Evolutionary conservation across 2,329 filamentous ascomycete genomes (phyloP).

Genomic region (Diplodia intermedia): DNA sequence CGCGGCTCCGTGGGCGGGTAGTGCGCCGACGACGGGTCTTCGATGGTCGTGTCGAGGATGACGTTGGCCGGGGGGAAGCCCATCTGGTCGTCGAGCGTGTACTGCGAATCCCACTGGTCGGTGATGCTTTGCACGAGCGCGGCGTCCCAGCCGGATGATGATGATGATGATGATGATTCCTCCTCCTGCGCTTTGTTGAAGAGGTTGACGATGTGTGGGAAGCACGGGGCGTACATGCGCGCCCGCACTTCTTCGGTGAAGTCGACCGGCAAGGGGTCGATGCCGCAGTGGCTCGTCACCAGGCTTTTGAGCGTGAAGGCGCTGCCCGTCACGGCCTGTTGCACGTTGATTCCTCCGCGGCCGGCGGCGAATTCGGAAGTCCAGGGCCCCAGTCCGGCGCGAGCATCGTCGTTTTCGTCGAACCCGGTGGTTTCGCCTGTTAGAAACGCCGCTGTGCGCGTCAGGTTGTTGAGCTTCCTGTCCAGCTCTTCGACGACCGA

Average conservation of each 20-base stretch:
- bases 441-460: conserved; percentile 45
- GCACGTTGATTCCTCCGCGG: conserved; percentile 39
- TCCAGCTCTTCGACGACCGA: conserved; percentile 35
- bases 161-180: background rate
- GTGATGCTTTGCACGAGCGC: conserved; percentile 49
- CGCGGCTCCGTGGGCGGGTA: conserved; percentile 42
- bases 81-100: conserved; percentile 46
- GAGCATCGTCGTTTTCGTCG: conserved; percentile 33
- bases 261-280: conserved; percentile 50
- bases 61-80: conserved; percentile 40
- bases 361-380: conserved; percentile 17
- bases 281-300: conserved; percentile 50
- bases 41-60: conserved; percentile 35
- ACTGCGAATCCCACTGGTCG: conserved; percentile 49
- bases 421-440: conserved; percentile 47
- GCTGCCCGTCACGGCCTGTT: conserved; percentile 49
- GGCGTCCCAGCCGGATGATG: conserved; percentile 26
- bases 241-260: conserved; percentile 48
- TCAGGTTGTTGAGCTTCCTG: conserved; percentile 41
- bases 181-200: conserved; percentile 41
- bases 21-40: conserved; percentile 40
- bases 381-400: background rate
- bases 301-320: conserved; percentile 51
- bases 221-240: conserved; percentile 51
- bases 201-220: conserved; percentile 48